Base-by-base conservation (phyloP, 2,329 filamentous ascomycete species). In the Colletotrichum paranaense region DNA sequence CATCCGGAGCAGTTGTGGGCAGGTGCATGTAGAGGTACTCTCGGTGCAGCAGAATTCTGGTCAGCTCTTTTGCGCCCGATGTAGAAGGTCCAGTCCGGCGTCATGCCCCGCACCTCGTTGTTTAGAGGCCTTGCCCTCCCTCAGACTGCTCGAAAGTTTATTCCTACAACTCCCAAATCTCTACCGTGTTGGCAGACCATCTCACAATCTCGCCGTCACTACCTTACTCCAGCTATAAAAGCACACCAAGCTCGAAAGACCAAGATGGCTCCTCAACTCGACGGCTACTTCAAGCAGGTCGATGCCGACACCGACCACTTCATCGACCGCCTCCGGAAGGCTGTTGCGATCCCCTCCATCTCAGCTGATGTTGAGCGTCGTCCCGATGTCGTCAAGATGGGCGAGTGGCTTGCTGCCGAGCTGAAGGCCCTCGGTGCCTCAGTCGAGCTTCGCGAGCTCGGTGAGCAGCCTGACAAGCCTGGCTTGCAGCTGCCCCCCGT, bases 371-470 rank as follows among this genome's bases (percentile, higher is more conserved):
- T 97, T 80, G 92, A 93, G 78, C 92, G 94, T 80, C 92, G 97
- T 73, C 92, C 92, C 68, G 95, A 99, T 88, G 97, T 99, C 75
- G 91, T 99, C 80, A 94, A 93, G 87, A 99, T 99, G 97, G 97
- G 94, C 78, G 89, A 98, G 79, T 99, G 93, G 83, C 93, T 99
- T 75, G 94, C 92, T 76, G 87, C 88, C 65, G 94, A 98, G 87
- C 92, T 99, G 77, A 92, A 92, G 84, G 86, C 87, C 24, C 91
- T 99, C 30, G 97, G 97, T 74, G 97, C 95, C 76, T 89, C 93
- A 76, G 95, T 98, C 76, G 92, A 98, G 86, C 90, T 96, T 79
- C 92, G 96, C 68, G 91, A 92, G 32, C 90, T 98, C 14, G 97
- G 97, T 81, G 95, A 95, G 85, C 96, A 99, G 86, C 95, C 95